A percentile compares a stretch with the other conserved stretches of the same genome.
Conservation (phyloP, 169 alveolate genomes). For the Theileria annulata region DNA sequence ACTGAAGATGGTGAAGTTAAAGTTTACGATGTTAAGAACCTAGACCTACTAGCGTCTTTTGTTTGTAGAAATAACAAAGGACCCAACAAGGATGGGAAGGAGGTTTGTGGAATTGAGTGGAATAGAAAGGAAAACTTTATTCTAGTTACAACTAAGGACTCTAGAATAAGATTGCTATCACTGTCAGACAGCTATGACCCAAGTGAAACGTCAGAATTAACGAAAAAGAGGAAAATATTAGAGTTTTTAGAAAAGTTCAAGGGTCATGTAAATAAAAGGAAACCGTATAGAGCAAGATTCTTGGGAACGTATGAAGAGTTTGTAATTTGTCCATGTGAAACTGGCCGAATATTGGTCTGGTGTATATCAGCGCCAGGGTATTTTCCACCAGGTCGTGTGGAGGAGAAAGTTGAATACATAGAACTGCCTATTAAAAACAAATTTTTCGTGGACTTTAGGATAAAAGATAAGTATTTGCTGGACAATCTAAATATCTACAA, state of each 20-base stretch:
- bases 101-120: slow-evolving; percentile 55
- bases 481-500: slow-evolving; percentile 14
- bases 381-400: background rate
- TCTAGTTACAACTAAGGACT: slow-evolving; percentile 45
- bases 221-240: slow-evolving; percentile 12
- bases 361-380: background rate
- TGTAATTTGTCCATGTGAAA: slow-evolving; percentile 39
- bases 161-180: slow-evolving; percentile 48
- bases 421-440: background rate
- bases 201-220: background rate
- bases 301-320: slow-evolving; percentile 38
- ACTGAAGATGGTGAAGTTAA: slow-evolving; percentile 26
- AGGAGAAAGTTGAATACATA: background rate
- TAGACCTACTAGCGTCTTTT: slow-evolving; percentile 2
- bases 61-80: slow-evolving; percentile 49
- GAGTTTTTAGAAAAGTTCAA: slow-evolving; percentile 42
- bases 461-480: slow-evolving; percentile 12
- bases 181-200: background rate
- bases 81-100: slow-evolving; percentile 13
- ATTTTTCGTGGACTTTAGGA: slow-evolving; percentile 4
- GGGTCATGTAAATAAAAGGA: slow-evolving; percentile 27
- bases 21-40: slow-evolving; percentile 25
- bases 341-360: slow-evolving; percentile 40
- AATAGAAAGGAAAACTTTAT: slow-evolving; percentile 33
- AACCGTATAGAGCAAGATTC: slow-evolving; percentile 23